Evolutionary conservation across 371 early-diverging fungal species (phyloP).

Genomic region (Lichtheimia hyalospora): DNA sequence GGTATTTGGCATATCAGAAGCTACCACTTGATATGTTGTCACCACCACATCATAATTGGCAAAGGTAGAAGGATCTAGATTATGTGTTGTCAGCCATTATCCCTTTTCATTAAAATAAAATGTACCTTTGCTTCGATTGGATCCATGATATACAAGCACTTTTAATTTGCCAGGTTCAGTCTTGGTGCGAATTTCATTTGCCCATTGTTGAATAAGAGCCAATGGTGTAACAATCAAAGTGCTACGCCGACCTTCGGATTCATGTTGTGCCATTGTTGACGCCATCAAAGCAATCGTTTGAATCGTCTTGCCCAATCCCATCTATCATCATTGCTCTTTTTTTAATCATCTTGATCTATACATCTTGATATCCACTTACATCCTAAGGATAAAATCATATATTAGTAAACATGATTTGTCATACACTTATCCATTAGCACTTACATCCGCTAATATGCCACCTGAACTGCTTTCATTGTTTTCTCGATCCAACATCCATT

Average conservation of each 20-base stretch:
- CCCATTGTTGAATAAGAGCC: slow-evolving; percentile 72
- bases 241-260: slow-evolving; percentile 23
- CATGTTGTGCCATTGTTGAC: slow-evolving; percentile 13
- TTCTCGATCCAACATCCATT: slow-evolving; percentile 53
- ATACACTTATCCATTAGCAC: slow-evolving; percentile 3
- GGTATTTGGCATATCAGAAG: slow-evolving; percentile 42
- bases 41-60: slow-evolving; percentile 68
- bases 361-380: slow-evolving; percentile 14
- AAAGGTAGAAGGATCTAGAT: slow-evolving; percentile 34
- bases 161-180: slow-evolving; percentile 41
- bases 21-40: slow-evolving; percentile 68
- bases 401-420: background rate
- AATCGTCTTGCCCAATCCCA: slow-evolving; percentile 93
- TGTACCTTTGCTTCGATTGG: slow-evolving; percentile 34
- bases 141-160: slow-evolving; percentile 65
- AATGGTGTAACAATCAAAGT: slow-evolving; percentile 72
- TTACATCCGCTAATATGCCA: slow-evolving; percentile 79
- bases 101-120: background rate
- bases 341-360: background rate
- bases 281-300: slow-evolving; percentile 76
- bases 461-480: slow-evolving; percentile 52
- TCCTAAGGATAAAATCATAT: slow-evolving; percentile 15
- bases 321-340: slow-evolving; percentile 21
- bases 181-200: slow-evolving; percentile 57
- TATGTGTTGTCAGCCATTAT: background rate